These are phyloP conservation scores for Diaporthe capsici DNA, from an alignment of 2,329 filamentous ascomycete genomes.

Conservation along the genomic window DNA sequence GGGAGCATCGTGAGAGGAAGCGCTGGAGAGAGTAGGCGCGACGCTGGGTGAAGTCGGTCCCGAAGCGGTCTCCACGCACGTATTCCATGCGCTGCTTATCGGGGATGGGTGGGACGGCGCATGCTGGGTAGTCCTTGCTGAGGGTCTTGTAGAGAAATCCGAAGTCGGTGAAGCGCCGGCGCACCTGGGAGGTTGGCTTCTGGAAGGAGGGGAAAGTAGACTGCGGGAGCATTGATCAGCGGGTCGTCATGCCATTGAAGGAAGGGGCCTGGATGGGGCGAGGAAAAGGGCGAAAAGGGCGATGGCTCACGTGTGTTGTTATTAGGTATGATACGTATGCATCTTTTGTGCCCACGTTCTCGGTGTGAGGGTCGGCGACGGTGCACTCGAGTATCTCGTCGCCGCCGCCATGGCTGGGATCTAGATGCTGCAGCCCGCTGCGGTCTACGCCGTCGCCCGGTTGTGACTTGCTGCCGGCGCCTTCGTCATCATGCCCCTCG, in stretches of 20 bases:
- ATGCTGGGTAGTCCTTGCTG: slow-evolving; percentile 87
- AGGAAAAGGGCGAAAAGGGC: neutral
- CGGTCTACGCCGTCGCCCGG: slow-evolving; percentile 60
- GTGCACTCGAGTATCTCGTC: slow-evolving; percentile 85
- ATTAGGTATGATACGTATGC: slow-evolving; percentile 97
- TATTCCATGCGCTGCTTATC: slow-evolving; percentile 99
- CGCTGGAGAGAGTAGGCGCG: slow-evolving; percentile 92
- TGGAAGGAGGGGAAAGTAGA: slow-evolving; percentile 96
- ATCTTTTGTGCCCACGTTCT: slow-evolving; percentile 97
- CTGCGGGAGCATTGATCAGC: slow-evolving; percentile 59
- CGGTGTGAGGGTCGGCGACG: slow-evolving; percentile 88
- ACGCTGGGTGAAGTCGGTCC: slow-evolving; percentile 89
- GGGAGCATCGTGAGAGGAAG: slow-evolving; percentile 86
- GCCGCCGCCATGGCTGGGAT: slow-evolving; percentile 76
- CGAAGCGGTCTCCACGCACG: slow-evolving; percentile 95
- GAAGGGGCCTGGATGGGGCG: neutral
- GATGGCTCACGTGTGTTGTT: slow-evolving; percentile 79
- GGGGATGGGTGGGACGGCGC: slow-evolving; percentile 92
- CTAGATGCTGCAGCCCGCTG: slow-evolving; percentile 65
- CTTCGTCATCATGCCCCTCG: slow-evolving; percentile 40
- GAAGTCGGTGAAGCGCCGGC: slow-evolving; percentile 97
- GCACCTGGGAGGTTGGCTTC: slow-evolving; percentile 81
- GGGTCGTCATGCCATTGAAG: neutral
- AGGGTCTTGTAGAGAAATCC: slow-evolving; percentile 96
- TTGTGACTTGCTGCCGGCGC: slow-evolving; percentile 48